A percentile compares a stretch with the other conserved stretches of the same genome.
phyloP scores from a whole-genome alignment of 257 asterid genomes.

The Eucommia ulmoides region DNA sequence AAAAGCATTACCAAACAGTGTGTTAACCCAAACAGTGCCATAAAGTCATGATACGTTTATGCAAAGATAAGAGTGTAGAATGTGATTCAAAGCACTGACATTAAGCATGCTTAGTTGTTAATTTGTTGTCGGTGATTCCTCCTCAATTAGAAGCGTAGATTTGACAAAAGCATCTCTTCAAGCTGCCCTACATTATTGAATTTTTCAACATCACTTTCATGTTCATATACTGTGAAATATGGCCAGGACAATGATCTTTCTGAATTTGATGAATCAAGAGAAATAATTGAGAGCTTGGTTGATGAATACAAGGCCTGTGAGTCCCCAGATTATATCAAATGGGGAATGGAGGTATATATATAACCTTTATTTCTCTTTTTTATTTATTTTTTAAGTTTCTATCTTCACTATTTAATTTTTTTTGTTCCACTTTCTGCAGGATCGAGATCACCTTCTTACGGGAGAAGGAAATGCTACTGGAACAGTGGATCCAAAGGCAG shows the following conservation, averaged over 20 bases:
- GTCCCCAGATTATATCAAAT: constrained; percentile 96
- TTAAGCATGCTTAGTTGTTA: neutral
- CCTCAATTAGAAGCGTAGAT: neutral
- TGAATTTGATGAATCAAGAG: constrained; percentile 98
- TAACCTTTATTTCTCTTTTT: neutral
- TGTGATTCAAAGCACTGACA: no score
- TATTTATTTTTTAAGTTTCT: neutral
- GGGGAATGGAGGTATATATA: constrained; percentile 90
- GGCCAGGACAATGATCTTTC: constrained; percentile 94
- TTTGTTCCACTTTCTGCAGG: no score
- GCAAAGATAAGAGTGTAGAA: no score
- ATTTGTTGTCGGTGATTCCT: neutral
- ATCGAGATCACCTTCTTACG: constrained; percentile 57
- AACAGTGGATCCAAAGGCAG: constrained; percentile 50
- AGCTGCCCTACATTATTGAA: neutral
- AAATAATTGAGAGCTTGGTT: constrained; percentile 86
- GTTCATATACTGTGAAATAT: constrained; percentile 8
- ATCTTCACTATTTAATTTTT: constrained; percentile 2
- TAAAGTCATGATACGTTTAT: no score
- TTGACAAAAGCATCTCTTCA: neutral
- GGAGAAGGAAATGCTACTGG: constrained; percentile 88
- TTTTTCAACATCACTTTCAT: no score
- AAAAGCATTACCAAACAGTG: neutral
- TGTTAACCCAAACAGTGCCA: no score
- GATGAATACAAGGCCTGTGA: constrained; percentile 99